Evolutionary conservation across 2,329 filamentous ascomycete species (phyloP), one percentile per base, ranked within the genome.

Genomic region (Lachnellula suecica): DNA sequence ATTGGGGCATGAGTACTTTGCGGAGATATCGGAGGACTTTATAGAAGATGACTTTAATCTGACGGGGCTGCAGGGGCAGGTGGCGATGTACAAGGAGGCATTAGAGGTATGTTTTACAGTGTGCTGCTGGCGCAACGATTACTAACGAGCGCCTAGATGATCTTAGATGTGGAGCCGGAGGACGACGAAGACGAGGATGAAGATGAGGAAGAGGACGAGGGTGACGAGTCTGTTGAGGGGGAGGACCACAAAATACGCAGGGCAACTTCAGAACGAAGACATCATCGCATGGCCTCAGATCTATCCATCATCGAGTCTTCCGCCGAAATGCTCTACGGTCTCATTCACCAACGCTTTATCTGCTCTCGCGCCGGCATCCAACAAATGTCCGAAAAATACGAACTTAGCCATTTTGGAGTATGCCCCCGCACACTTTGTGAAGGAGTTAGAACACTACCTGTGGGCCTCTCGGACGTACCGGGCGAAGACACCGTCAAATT

Each of bases 31-130:
- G 42, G 94, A 99, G 74, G 94, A 99, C 68, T 99, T 99, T 66
- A 97, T 99, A 68, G 94, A 99, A 72, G 94, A 99, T 84, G 94
- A 99, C 72, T 99, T 99, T 79, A 99, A 99, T 73, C 79, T 99
- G 60, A 99, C 94, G 1, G 94, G 94, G 45, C 79, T 99, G 66
- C 91, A 96, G 72, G 89, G 87, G 54, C 93, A 97, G 74, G 94
- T 99, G 47, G 88, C 91, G 59, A 96, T 97, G 89, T 99, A 99
- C 73, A 99, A 97, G 74, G 94, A 99, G 74, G 94, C 94, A 11
- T 76, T 99, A 59, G 94, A 99, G 78, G 83, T 86, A 73, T 47
- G 66, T 57, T 38, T 38, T 42, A 17, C 48, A 61, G 31, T 7
- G 15, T 10, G 11, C 11, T 35, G 40, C 11, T 17, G 23, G 20